phyloP scores from a whole-genome alignment of 2,329 filamentous ascomycete species.

The Beauveria medogensis region DNA sequence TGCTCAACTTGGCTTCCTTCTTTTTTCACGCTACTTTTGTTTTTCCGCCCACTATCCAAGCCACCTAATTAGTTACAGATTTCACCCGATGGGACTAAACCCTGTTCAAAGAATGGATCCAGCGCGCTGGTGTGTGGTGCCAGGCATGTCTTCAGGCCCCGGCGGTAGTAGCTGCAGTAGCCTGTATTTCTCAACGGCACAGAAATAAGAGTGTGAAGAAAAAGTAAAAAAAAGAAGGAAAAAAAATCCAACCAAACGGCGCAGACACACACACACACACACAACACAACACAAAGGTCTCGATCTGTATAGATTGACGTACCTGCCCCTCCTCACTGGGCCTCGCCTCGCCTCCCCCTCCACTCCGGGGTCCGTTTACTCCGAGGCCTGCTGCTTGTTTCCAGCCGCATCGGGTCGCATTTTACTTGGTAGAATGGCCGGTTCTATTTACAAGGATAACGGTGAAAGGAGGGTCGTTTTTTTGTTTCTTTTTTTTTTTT shows the following conservation, averaged over 20 bases:
- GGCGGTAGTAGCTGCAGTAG: not conserved
- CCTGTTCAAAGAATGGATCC: constrained; percentile 8
- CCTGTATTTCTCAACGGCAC: not conserved
- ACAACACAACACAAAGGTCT: not conserved
- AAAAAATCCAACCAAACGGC: not conserved
- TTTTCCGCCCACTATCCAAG: not conserved
- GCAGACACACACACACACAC: not conserved
- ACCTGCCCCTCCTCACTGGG: not conserved
- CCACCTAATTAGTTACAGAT: constrained; percentile 3
- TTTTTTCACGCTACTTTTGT: not conserved
- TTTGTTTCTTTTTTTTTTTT: too few species aligned
- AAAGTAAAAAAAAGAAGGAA: not conserved
- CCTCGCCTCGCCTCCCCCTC: not conserved
- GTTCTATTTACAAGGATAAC: not conserved
- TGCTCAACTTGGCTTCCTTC: not conserved
- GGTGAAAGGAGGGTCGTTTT: too few species aligned
- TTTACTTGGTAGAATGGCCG: not conserved
- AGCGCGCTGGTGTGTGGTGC: not conserved
- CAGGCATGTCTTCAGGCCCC: not conserved
- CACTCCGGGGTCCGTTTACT: not conserved
- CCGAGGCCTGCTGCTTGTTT: not conserved
- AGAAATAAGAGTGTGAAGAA: not conserved
- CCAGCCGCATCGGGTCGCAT: not conserved
- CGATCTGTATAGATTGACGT: constrained; percentile 6
- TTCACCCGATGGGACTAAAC: constrained; percentile 9